phyloP scores from a whole-genome alignment of 352 stramenopile species.

The Pythium coloratum region DNA sequence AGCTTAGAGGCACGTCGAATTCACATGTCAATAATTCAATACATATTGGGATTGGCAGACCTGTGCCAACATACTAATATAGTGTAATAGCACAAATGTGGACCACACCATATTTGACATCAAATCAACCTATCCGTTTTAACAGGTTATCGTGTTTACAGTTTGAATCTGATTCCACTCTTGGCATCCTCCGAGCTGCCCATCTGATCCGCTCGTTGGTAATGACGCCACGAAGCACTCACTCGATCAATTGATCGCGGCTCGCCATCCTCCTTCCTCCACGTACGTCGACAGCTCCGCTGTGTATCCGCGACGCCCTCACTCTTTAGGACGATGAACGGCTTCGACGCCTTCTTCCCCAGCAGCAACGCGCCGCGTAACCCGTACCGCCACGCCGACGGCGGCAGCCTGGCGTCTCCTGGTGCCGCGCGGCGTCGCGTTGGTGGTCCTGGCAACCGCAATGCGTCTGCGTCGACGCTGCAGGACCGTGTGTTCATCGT shows the following conservation, averaged over 20 bases:
- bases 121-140: not conserved
- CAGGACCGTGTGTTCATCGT: slow-evolving; percentile 64
- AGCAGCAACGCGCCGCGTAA: slow-evolving; percentile 60
- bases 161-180: slow-evolving; percentile 4
- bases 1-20: too few species aligned
- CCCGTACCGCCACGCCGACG: slow-evolving; percentile 73
- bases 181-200: not conserved
- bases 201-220: not conserved
- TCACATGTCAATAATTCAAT: too few species aligned
- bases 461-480: slow-evolving; percentile 23
- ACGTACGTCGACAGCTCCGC: not conserved
- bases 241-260: not conserved
- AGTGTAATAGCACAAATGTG: not conserved
- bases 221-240: slow-evolving; percentile 14
- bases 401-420: slow-evolving; percentile 8
- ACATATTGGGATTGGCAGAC: too few species aligned
- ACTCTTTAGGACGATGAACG: slow-evolving; percentile 39
- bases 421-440: slow-evolving; percentile 17
- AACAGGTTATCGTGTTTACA: not conserved
- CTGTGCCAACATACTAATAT: too few species aligned
- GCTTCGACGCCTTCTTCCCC: slow-evolving; percentile 71
- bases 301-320: not conserved
- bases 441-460: not conserved
- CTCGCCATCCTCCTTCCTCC: not conserved
- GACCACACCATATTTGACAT: too few species aligned